Conservation (phyloP, 768 basidiomycete genomes). For the Coprinellus micaceus region DNA sequence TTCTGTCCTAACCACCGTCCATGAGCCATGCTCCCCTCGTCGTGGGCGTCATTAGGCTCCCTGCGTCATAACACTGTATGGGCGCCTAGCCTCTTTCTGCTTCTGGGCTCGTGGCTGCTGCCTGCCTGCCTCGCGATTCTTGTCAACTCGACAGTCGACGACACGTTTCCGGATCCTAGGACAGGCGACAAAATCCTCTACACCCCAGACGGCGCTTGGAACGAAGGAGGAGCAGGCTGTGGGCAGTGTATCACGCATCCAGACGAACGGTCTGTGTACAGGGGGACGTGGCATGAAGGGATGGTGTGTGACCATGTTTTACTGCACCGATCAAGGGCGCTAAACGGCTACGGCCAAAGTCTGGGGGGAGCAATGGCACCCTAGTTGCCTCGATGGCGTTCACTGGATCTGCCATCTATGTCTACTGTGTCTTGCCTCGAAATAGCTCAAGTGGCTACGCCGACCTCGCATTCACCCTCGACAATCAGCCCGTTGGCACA, state of each 20-base stretch:
- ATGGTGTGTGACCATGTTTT: conserved; percentile 16
- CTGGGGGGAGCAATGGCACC: background rate
- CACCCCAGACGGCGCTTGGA: conserved; percentile 31
- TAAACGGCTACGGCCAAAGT: background rate
- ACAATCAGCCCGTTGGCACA: conserved; percentile 26
- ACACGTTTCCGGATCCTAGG: conserved; percentile 28
- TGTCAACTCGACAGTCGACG: conserved; percentile 42
- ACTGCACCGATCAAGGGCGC: background rate
- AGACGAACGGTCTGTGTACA: conserved; percentile 14
- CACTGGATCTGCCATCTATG: conserved; percentile 42
- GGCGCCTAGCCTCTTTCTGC: background rate
- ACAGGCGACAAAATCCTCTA: conserved; percentile 31
- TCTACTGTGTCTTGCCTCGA: conserved; percentile 35
- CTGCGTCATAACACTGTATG: background rate
- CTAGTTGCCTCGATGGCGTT: background rate
- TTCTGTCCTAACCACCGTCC: background rate
- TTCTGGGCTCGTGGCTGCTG: background rate
- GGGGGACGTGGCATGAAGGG: conserved; percentile 35
- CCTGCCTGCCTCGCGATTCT: conserved; percentile 9
- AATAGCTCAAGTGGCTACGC: conserved; percentile 23
- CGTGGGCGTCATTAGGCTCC: background rate
- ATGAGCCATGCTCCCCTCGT: background rate
- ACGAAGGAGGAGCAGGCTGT: conserved; percentile 21
- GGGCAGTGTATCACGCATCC: conserved; percentile 23
- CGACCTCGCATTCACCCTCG: conserved; percentile 38